These are phyloP conservation scores for Solanum boliviense DNA, from an alignment of 257 asterid genomes.

Conservation along the genomic window DNA sequence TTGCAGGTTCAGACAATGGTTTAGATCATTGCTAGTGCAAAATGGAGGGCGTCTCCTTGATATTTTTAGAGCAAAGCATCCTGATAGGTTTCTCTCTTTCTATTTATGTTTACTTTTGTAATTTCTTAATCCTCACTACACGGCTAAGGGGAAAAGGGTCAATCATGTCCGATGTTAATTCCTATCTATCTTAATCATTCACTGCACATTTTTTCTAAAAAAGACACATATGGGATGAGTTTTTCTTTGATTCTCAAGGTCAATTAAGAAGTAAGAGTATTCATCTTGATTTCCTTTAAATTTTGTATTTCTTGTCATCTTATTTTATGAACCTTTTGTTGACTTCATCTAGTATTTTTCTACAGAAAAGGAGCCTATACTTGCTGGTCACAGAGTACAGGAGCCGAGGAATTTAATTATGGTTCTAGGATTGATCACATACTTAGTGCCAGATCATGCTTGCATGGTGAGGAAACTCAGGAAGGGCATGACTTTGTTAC, in stretches of 20 bases:
- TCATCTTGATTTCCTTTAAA: neutral
- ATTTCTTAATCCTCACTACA: neutral
- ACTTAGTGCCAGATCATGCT: slow-evolving; percentile 78
- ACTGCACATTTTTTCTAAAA: neutral
- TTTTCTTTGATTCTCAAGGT: neutral
- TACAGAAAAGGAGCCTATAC: slow-evolving; percentile 77
- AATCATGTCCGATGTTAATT: neutral
- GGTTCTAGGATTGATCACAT: slow-evolving; percentile 96
- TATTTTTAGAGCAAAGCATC: slow-evolving; percentile 72
- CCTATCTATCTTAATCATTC: neutral
- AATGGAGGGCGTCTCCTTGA: slow-evolving; percentile 68
- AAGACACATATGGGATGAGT: neutral
- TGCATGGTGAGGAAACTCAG: slow-evolving; percentile 45
- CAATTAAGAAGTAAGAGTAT: neutral
- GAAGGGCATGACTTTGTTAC: slow-evolving; percentile 46
- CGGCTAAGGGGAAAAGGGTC: neutral
- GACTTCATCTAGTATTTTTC: neutral
- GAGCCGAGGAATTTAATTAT: slow-evolving; percentile 89
- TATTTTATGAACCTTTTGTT: neutral
- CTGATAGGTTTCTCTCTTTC: slow-evolving; percentile 47
- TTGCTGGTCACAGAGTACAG: slow-evolving; percentile 91
- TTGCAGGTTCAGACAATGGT: slow-evolving; percentile 86
- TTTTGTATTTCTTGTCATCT: neutral
- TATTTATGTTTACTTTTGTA: neutral
- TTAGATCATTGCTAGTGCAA: slow-evolving; percentile 66